Conservation (phyloP, 192 early-diverging fungal species). For the Gigaspora rosea region DNA sequence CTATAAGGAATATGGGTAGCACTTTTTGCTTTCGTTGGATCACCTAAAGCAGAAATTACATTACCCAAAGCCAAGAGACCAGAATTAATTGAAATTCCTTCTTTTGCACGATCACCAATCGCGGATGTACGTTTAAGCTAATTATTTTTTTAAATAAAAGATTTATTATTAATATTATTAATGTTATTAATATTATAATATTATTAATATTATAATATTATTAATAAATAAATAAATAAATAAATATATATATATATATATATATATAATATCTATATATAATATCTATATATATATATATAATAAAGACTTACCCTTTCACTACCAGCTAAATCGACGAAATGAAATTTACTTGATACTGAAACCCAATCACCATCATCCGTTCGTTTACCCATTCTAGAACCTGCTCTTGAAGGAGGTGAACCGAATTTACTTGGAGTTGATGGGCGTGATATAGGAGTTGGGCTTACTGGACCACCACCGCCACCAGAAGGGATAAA, state of each 20-base stretch:
- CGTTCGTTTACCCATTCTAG: constrained; percentile 17
- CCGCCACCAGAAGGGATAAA: constrained; percentile 47
- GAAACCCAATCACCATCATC: constrained; percentile 64
- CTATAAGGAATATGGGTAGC: constrained; percentile 90
- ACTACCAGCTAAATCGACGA: constrained; percentile 99
- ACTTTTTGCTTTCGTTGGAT: constrained; percentile 56
- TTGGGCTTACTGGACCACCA: constrained; percentile 17
- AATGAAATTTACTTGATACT: constrained; percentile 91
- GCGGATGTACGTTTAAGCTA: constrained; percentile 90
- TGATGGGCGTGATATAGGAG: constrained; percentile 22
- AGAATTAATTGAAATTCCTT: constrained; percentile 97
- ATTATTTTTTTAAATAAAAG: neutral
- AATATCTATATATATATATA: too few relatives aligned
- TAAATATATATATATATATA: too few relatives aligned
- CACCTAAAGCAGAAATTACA: constrained; percentile 96
- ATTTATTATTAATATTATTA: neutral
- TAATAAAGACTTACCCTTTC: constrained; percentile 61
- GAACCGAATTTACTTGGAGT: constrained; percentile 14
- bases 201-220: neutral
- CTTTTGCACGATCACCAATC: constrained; percentile 88
- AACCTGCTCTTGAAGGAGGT: constrained; percentile 25
- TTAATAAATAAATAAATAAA: too few relatives aligned
- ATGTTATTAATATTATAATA: neutral
- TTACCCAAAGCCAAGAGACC: constrained; percentile 96
- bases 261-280: too few relatives aligned